Percentiles rank a stretch among this genome's conserved stretches.
These are phyloP conservation scores for Gossypium stocksii DNA, from an alignment of 345 rosid genomes.

Conservation along the genomic window DNA sequence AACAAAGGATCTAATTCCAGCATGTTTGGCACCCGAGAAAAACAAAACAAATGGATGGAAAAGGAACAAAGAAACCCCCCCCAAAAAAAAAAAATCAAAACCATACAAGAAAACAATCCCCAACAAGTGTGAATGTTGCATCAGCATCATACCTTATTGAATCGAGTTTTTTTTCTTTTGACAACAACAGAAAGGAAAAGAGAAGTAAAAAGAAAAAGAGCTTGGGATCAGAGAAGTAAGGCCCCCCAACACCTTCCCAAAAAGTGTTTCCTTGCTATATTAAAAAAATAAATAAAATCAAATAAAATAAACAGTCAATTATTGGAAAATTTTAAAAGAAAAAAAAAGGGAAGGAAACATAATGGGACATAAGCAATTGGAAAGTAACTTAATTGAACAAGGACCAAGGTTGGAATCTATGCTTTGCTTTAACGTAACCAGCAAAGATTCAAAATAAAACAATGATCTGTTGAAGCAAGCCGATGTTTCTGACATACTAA, in stretches of 20 bases:
- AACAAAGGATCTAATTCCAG: background rate
- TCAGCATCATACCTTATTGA: constrained; percentile 7
- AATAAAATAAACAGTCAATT: constrained; percentile 23
- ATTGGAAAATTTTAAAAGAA: constrained; percentile 10
- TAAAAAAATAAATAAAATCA: background rate
- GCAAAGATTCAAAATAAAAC: constrained; percentile 11
- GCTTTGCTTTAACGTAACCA: constrained; percentile 23
- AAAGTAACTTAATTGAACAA: constrained; percentile 20
- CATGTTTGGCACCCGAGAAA: constrained; percentile 8
- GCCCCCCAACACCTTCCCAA: background rate
- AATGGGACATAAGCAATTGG: constrained; percentile 22
- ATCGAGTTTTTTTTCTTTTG: constrained; percentile 7
- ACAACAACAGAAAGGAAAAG: constrained; percentile 34
- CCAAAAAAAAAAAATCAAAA: background rate
- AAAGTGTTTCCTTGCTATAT: background rate
- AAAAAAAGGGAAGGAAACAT: constrained; percentile 21
- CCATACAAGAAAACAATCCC: background rate
- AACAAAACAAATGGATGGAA: background rate
- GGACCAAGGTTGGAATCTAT: constrained; percentile 14
- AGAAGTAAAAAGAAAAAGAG: constrained; percentile 20
- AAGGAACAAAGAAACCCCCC: background rate
- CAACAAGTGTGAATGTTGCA: background rate
- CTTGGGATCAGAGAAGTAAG: constrained; percentile 57
- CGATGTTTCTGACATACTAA: constrained; percentile 36
- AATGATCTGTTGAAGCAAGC: constrained; percentile 13